A percentile compares a stretch with the other conserved stretches of the same genome.
phyloP scores from a whole-genome alignment of 73 alveolate species.

The Paramecium pentaurelia region DNA sequence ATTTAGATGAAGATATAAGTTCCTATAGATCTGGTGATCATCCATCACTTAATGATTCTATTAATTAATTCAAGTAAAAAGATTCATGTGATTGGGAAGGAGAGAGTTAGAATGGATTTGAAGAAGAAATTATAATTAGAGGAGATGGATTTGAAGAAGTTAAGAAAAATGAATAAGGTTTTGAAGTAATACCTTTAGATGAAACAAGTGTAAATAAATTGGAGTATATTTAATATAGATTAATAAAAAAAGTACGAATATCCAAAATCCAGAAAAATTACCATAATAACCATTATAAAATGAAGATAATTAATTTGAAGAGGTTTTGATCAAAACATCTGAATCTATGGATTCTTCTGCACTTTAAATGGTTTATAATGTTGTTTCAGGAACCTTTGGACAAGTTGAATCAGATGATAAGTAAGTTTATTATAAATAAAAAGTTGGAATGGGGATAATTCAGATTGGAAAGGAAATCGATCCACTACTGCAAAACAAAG shows the following conservation, averaged over 20 bases:
- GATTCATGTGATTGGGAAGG: conserved; percentile 37
- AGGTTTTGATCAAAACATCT: neutral
- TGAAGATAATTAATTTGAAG: neutral
- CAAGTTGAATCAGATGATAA: neutral
- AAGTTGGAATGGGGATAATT: conserved; percentile 19
- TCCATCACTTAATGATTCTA: neutral
- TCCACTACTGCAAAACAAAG: neutral
- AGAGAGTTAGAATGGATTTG: conserved; percentile 25
- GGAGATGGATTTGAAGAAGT: conserved; percentile 22
- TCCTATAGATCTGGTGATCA: conserved; percentile 30
- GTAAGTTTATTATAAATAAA: neutral
- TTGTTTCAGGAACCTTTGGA: conserved; percentile 20
- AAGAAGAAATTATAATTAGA: neutral
- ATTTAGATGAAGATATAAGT: conserved; percentile 45
- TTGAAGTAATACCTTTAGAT: neutral
- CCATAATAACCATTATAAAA: neutral
- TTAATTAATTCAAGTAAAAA: neutral
- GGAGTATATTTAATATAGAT: neutral
- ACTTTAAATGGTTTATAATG: neutral
- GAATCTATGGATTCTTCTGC: neutral
- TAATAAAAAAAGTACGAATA: neutral
- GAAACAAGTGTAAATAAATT: neutral
- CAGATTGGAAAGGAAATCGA: conserved; percentile 36
- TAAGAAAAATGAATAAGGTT: neutral
- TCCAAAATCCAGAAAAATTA: neutral